These are phyloP conservation scores for Pezicula radicicola DNA, from an alignment of 2,329 filamentous ascomycete genomes.

Conservation along the genomic window DNA sequence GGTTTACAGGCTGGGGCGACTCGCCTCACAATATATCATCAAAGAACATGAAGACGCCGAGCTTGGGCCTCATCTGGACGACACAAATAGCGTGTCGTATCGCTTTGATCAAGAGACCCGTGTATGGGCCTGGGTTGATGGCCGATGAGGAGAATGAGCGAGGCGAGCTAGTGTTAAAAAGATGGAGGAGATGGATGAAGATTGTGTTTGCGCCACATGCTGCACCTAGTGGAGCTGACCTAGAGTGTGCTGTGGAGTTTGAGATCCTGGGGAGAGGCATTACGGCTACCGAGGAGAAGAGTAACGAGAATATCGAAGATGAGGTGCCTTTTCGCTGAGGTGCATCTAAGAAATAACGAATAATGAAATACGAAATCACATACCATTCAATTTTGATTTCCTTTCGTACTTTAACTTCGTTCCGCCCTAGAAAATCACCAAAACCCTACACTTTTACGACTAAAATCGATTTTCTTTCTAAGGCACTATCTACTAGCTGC, in stretches of 20 bases:
- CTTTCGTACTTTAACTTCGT: too few species aligned
- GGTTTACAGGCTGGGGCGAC: constrained; percentile 95
- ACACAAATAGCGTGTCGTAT: constrained; percentile 84
- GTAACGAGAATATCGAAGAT: constrained; percentile 7
- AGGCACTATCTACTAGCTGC: too few species aligned
- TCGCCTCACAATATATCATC: constrained; percentile 39
- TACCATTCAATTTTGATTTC: too few species aligned
- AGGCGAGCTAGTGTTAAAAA: constrained; percentile 46
- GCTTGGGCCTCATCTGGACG: constrained; percentile 84
- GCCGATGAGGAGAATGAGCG: constrained; percentile 35
- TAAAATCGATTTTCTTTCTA: too few species aligned
- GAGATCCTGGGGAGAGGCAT: constrained; percentile 70
- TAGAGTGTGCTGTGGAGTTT: constrained; percentile 61
- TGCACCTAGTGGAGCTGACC: constrained; percentile 44
- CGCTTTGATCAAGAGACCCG: constrained; percentile 71
- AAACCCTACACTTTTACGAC: too few species aligned
- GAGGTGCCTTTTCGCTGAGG: neutral
- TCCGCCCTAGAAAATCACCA: too few species aligned
- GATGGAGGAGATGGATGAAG: constrained; percentile 77
- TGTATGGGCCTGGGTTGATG: constrained; percentile 36
- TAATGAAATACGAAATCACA: too few species aligned
- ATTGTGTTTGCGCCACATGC: constrained; percentile 86
- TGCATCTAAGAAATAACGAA: too few species aligned
- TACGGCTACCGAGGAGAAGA: constrained; percentile 24
- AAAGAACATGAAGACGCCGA: constrained; percentile 71